Evolutionary conservation across 139 green algal genomes (phyloP), one percentile per base, ranked within the genome.

Genomic region (Yamagishiella unicocca): DNA sequence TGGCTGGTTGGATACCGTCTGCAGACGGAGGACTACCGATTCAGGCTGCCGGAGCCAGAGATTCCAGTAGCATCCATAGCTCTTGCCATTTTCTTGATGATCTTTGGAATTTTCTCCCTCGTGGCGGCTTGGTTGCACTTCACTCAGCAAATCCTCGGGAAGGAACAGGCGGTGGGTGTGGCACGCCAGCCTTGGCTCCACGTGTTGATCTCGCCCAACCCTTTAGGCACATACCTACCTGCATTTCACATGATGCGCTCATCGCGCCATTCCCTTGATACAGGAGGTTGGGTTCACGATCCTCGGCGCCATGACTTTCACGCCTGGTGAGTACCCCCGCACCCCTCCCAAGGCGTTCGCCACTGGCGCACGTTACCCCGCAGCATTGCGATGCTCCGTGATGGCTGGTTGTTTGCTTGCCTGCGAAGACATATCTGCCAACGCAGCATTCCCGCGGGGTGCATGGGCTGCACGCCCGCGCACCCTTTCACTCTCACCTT

Each of bases 281-380:
- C 88, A 94, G 91, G 91, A 94, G 42, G 88, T 92, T 35, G 89
- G 89, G 0, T 94, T 94, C 43, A 93, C 84, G 0, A 67, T 94
- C 24, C 79, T 94, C 4, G 91, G 91, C 3, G 4, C 82, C 4
- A 58, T 93, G 45, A 94, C 89, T 1, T 92, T 93, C 64, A 68
- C 91, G 0, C 91, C 91, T 66, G 91, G 90, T 93, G 55, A 66
- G 85, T 74, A 25, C 12, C 12, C 50, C 17, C 50, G 50, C 12
- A 58, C n/a, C n/a, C n/a, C n/a, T n/a, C n/a, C n/a, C n/a, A n/a
- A n/a, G n/a, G n/a, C n/a, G n/a, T n/a, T n/a, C n/a, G 50, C 17
- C 50, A 58, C 17, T 12, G 50, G 14, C 17, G 50, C 50, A 17
- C 50, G 50, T 17, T 17, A 58, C 12, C 17, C 17, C 50, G 50